phyloP scores from a whole-genome alignment of 208 protist genomes.

The Leishmania gerbilli region DNA sequence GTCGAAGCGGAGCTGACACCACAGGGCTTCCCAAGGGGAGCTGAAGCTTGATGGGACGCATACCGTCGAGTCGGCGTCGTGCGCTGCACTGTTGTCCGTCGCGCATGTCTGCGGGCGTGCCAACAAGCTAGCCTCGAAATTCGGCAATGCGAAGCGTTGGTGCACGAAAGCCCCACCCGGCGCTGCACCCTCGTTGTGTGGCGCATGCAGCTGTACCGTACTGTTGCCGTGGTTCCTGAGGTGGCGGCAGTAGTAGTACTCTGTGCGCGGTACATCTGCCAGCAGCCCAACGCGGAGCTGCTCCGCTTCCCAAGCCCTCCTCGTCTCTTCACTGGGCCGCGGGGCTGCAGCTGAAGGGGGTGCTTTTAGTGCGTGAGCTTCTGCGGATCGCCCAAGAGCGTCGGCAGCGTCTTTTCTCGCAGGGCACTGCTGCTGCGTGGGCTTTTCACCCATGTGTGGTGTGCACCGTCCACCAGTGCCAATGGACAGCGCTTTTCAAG shows the following conservation, averaged over 20 bases:
- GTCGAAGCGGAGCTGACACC: constrained; percentile 4
- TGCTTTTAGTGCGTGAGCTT: not conserved
- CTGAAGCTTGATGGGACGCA: not conserved
- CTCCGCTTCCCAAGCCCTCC: constrained; percentile 33
- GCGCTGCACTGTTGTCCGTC: not conserved
- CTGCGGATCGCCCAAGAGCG: not conserved
- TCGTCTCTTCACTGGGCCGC: constrained; percentile 12
- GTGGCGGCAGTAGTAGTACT: constrained; percentile 21
- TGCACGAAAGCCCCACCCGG: constrained; percentile 23
- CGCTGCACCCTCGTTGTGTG: not conserved
- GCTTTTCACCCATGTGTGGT: not conserved
- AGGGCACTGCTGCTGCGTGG: not conserved
- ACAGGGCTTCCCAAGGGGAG: constrained; percentile 7
- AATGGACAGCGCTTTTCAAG: not conserved
- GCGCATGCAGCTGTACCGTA: not conserved
- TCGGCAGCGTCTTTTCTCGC: not conserved
- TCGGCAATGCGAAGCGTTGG: constrained; percentile 17
- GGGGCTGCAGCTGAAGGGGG: not conserved
- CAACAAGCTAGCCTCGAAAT: not conserved
- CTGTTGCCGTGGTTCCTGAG: not conserved
- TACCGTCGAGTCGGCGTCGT: not conserved
- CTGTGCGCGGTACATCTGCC: constrained; percentile 36
- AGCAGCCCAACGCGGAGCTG: constrained; percentile 32
- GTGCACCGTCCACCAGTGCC: not conserved
- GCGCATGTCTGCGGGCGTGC: not conserved